Conservation (phyloP, 306 rosid species). For the Cicer arietinum region DNA sequence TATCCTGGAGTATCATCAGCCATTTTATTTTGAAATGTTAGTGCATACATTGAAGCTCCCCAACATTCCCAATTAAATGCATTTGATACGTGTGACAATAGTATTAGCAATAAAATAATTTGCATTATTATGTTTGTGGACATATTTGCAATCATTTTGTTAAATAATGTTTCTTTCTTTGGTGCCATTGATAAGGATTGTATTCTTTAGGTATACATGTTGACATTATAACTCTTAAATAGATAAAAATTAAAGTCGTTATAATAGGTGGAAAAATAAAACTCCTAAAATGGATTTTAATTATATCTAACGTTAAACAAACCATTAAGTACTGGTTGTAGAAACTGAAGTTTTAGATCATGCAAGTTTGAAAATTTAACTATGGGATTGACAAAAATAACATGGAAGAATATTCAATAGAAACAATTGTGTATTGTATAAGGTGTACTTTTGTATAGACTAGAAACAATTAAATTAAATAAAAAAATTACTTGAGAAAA, state of each 20-base stretch:
- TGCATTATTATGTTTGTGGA: background rate
- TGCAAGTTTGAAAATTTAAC: background rate
- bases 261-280: background rate
- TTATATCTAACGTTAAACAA: constrained; percentile 13
- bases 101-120: background rate
- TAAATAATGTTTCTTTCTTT: background rate
- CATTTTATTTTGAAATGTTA: constrained; percentile 1
- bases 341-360: background rate
- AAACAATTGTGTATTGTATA: background rate
- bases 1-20: background rate
- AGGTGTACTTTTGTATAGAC: too few species aligned
- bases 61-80: background rate
- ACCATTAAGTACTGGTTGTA: background rate
- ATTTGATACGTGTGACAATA: background rate
- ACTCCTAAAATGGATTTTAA: constrained; percentile 1
- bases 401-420: background rate
- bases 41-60: background rate
- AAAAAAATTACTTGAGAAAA: background rate
- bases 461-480: background rate
- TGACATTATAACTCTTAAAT: background rate
- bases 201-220: background rate
- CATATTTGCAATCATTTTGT: background rate
- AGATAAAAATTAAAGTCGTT: background rate
- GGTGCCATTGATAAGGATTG: background rate
- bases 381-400: background rate